These are phyloP conservation scores for Physcomitrium patens DNA, from an alignment of 225 moss, liverwort and hornwort genomes.

Conservation along the genomic window DNA sequence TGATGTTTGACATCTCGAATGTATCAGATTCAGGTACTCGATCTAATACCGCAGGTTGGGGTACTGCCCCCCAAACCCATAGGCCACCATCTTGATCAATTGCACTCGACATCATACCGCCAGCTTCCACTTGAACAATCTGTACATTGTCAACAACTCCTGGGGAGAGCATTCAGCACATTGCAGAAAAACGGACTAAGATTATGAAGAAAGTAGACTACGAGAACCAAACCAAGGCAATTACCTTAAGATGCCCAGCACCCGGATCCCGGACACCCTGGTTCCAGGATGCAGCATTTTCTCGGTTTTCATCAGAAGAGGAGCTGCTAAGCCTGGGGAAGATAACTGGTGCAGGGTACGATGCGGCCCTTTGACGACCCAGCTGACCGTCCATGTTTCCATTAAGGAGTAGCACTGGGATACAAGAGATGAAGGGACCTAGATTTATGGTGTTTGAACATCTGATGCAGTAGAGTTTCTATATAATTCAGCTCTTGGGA, in stretches of 20 bases:
- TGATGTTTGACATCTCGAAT: conserved; percentile 48
- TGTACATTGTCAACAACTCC: conserved; percentile 9
- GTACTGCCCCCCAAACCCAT: conserved; percentile 67
- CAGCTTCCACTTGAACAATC: conserved; percentile 57
- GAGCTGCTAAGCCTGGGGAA: conserved; percentile 34
- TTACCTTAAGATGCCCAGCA: conserved; percentile 26
- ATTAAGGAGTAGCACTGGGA: conserved; percentile 53
- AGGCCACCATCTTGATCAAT: conserved; percentile 54
- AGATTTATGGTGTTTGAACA: background rate
- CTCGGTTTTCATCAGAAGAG: conserved; percentile 37
- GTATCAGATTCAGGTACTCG: conserved; percentile 8
- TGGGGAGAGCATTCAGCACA: background rate
- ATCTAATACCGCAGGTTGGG: conserved; percentile 31
- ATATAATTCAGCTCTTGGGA: background rate
- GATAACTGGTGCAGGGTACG: conserved; percentile 51
- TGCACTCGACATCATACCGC: conserved; percentile 65
- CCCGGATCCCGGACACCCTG: background rate
- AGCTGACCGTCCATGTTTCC: conserved; percentile 81
- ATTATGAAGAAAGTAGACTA: too few species aligned
- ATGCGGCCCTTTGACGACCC: conserved; percentile 66
- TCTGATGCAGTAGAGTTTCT: background rate
- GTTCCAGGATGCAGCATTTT: conserved; percentile 20
- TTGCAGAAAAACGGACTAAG: background rate
- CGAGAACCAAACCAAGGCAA: background rate
- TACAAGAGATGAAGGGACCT: background rate